Percentiles rank a stretch among this genome's conserved stretches.
Evolutionary conservation across 148 eudicot species (phyloP).

Genomic region (Beta vulgaris): DNA sequence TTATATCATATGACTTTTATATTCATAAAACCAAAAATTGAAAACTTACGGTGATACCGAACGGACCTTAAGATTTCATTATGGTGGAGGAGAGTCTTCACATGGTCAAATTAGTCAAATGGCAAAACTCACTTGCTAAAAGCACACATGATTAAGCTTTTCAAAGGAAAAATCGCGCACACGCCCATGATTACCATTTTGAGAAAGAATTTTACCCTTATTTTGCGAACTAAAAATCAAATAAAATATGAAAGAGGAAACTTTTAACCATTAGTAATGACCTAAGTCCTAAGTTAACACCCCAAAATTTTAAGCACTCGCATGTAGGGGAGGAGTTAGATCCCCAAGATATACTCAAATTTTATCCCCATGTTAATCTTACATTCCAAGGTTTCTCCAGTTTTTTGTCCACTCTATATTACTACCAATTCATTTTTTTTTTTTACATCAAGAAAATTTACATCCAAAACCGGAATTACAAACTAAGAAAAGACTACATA

Average conservation of each 20-base stretch:
- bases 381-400: too few relatives aligned
- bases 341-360: background rate
- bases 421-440: too few relatives aligned
- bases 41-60: too few relatives aligned
- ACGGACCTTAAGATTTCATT: too few relatives aligned
- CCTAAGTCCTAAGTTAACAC: background rate
- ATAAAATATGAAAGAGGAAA: background rate
- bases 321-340: background rate
- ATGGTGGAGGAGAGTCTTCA: too few relatives aligned
- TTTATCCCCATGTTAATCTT: too few relatives aligned
- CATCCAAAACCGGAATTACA: too few relatives aligned
- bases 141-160: background rate
- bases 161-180: background rate
- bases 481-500: too few relatives aligned
- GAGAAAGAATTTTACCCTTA: background rate
- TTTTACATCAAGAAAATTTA: too few relatives aligned
- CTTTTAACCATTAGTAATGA: background rate
- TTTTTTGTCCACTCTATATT: too few relatives aligned
- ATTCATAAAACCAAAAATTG: too few relatives aligned
- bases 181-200: conserved; percentile 7
- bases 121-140: background rate
- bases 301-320: background rate
- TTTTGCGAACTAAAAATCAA: background rate
- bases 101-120: conserved; percentile 7
- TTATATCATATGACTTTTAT: too few relatives aligned